Base-by-base conservation (phyloP, 2,329 filamentous ascomycete species). In the Beauveria sp. region DNA sequence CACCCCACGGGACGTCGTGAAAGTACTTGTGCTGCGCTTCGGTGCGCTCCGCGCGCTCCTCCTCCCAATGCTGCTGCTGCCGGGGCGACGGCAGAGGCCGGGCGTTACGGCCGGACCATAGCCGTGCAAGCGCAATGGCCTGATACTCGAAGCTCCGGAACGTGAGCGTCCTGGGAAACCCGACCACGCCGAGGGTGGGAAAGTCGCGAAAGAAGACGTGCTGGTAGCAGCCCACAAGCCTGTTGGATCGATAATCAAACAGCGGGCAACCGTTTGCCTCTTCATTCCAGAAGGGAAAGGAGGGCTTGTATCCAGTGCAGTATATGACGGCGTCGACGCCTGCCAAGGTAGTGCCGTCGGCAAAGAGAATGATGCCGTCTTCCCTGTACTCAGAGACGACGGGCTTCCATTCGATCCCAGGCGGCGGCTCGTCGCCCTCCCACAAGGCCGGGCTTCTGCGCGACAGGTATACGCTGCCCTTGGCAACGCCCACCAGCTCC, bases 111-210 rank as follows among this genome's bases (percentile, higher is more conserved):
- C 72, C 72, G 0, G 80, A 70, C 65, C 77, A 82, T 0, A 82
- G 65, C 2, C 81, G 72, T 3, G 81, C 80, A 0, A 84, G 68
- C 1, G 81, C 80, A 46, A 83, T 71, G 2, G 79, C 80, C 66
- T 84, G 81, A 63, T 84, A 84, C 67, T 84, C 81, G 63, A 83
- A 83, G 41, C 77, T 79, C 7, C 81, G 69, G 61, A 83, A 84
- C 0, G 59, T 61, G 34, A 61, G 20, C 8, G 59, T 57, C 30
- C 26, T 50, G n/a, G 59, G 53, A 10, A 61, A 61, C 3, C 59
- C 59, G 3, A 61, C 59, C 8, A 26, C 28, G 0, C 74, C 83
- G 0, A 86, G 69, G 0, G 77, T 80, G 0, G 75, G 68, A 46
- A 77, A 77, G 24, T 77, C 74, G 1, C 72, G 76, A 55, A 82